A percentile compares a stretch with the other conserved stretches of the same genome.
Evolutionary conservation across 164 flowering plant genomes (phyloP).

Genomic region (Warburgia ugandensis): DNA sequence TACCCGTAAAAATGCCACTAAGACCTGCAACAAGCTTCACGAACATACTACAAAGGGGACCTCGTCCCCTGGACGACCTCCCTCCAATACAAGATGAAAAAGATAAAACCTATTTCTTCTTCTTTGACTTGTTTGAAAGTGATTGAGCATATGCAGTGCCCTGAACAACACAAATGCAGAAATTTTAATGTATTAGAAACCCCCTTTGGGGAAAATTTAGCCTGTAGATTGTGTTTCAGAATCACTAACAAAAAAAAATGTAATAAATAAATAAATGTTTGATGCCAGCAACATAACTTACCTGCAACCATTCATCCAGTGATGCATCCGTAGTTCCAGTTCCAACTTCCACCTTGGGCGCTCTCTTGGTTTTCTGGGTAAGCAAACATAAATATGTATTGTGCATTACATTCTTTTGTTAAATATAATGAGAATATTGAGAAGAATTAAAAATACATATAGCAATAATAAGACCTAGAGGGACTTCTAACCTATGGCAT

Average conservation of each 20-base stretch:
- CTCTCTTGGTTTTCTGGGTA: slow-evolving; percentile 76
- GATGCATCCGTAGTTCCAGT: slow-evolving; percentile 67
- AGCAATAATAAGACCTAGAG: too few relatives aligned
- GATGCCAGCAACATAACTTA: slow-evolving; percentile 14
- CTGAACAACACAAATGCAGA: slow-evolving; percentile 24
- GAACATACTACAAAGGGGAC: background rate
- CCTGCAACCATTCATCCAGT: slow-evolving; percentile 94
- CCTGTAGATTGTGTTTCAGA: background rate
- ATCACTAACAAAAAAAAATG: background rate
- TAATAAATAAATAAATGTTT: background rate
- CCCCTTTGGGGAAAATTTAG: background rate
- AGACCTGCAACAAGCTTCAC: background rate
- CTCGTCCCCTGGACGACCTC: background rate
- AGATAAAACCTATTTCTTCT: slow-evolving; percentile 67
- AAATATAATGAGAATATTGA: too few relatives aligned
- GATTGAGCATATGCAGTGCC: slow-evolving; percentile 79
- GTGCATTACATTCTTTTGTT: too few relatives aligned
- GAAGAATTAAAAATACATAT: too few relatives aligned
- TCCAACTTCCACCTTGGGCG: slow-evolving; percentile 91
- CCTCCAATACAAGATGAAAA: background rate
- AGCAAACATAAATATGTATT: slow-evolving; percentile 1
- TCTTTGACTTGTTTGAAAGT: slow-evolving; percentile 58
- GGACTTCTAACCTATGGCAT: too few relatives aligned
- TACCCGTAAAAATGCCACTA: background rate
- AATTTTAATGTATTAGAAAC: background rate